phyloP scores from a whole-genome alignment of 2,329 filamentous ascomycete genomes.

The Chalara sp. region DNA sequence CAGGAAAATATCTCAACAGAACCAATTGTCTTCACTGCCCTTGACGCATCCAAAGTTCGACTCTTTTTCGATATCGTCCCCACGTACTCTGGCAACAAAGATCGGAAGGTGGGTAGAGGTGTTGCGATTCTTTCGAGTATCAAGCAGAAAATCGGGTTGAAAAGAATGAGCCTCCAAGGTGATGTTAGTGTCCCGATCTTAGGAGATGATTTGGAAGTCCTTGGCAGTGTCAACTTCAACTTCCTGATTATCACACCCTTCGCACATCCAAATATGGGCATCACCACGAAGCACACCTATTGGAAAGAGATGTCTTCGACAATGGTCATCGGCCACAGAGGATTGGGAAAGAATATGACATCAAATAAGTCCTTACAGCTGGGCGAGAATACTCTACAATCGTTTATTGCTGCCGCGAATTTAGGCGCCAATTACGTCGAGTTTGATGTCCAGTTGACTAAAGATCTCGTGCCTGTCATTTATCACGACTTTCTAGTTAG shows the following conservation, averaged over 20 bases:
- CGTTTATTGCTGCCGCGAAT: constrained; percentile 94
- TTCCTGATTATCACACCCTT: constrained; percentile 94
- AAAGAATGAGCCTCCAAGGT: constrained; percentile 86
- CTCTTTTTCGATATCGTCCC: constrained; percentile 92
- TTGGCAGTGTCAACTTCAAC: constrained; percentile 94
- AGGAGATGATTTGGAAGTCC: constrained; percentile 73
- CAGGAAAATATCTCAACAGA: constrained; percentile 93
- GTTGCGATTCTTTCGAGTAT: constrained; percentile 84
- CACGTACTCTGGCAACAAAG: constrained; percentile 85
- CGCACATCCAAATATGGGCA: constrained; percentile 85
- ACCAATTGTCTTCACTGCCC: constrained; percentile 81
- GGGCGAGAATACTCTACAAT: constrained; percentile 92
- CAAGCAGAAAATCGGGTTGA: constrained; percentile 73
- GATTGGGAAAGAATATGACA: constrained; percentile 83
- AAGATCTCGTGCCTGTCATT: constrained; percentile 95
- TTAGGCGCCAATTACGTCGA: constrained; percentile 72
- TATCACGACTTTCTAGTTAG: constrained; percentile 98
- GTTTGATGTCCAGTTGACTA: constrained; percentile 94
- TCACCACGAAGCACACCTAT: constrained; percentile 86
- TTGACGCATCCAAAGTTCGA: constrained; percentile 73
- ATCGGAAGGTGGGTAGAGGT: constrained; percentile 81
- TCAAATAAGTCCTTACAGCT: constrained; percentile 83
- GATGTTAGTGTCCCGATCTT: constrained; percentile 90
- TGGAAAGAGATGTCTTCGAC: constrained; percentile 90
- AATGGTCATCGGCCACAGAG: constrained; percentile 68